Evolutionary conservation across 2,329 filamentous ascomycete genomes (phyloP).

Genomic region (Venturiaceae sp.): DNA sequence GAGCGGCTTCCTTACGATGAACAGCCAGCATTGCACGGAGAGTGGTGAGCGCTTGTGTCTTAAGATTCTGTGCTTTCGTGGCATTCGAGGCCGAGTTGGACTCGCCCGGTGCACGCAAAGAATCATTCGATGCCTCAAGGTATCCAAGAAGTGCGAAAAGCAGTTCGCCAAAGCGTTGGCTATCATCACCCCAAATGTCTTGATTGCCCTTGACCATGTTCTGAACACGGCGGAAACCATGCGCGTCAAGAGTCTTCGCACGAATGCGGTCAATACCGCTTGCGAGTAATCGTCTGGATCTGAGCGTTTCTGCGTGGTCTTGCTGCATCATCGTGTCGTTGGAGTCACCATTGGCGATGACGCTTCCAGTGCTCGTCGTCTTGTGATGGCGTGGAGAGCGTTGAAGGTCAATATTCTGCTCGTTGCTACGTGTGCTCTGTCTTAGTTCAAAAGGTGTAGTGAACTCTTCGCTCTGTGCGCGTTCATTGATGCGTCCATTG

Average conservation of each 20-base stretch:
- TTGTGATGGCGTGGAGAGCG: constrained; percentile 21
- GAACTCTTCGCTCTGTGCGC: neutral
- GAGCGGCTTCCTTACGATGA: constrained; percentile 54
- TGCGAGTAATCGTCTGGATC: constrained; percentile 50
- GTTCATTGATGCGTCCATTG: constrained; percentile 31
- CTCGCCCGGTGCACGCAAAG: constrained; percentile 10
- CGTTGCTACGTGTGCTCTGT: constrained; percentile 9
- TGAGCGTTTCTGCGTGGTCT: constrained; percentile 31
- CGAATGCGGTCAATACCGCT: constrained; percentile 68
- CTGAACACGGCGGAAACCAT: constrained; percentile 71
- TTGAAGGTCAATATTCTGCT: constrained; percentile 18
- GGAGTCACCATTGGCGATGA: constrained; percentile 18
- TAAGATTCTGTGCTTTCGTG: constrained; percentile 62
- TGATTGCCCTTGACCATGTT: constrained; percentile 56
- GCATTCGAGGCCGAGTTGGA: constrained; percentile 39
- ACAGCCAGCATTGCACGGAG: constrained; percentile 63
- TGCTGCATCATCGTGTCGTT: constrained; percentile 14
- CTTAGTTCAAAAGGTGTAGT: neutral
- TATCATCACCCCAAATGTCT: constrained; percentile 54
- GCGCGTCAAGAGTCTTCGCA: constrained; percentile 63
- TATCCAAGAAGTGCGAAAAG: constrained; percentile 61
- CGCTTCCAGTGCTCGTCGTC: constrained; percentile 25
- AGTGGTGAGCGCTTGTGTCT: constrained; percentile 64
- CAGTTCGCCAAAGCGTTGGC: constrained; percentile 60
- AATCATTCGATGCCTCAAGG: constrained; percentile 47